Evolutionary conservation across 2,329 filamentous ascomycete species (phyloP), one percentile per base, ranked within the genome.

Genomic region (Arthrobotrys iridis): DNA sequence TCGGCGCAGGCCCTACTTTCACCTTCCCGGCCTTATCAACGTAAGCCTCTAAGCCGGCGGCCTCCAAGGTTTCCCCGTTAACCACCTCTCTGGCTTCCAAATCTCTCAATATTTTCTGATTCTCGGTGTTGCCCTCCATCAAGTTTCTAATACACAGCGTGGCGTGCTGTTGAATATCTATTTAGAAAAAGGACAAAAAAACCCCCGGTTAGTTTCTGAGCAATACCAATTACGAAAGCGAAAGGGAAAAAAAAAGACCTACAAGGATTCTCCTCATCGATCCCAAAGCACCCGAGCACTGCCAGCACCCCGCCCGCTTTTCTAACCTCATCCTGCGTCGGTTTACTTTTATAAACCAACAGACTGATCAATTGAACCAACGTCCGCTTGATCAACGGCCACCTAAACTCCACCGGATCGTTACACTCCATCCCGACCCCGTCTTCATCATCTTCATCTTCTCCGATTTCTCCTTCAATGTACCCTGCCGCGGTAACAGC

Each of bases 211-310:
- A n/a, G n/a, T n/a, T n/a, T n/a, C n/a, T n/a, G n/a, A n/a, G n/a
- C n/a, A n/a, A n/a, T n/a, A 20, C 7, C 26, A 20, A 35, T 33
- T 20, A 20, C 52, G 33, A 18, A 18, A 46, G 10, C 22, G 22
- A 13, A 22, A 46, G 18, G 40, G 41, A 26, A 18, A 24, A 46
- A 33, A 45, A 28, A 45, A 46, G 10, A 78, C 78, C 75, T 57
- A 79, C 78, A 80, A 71, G 79, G 79, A 73, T 80, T 80, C 59
- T 80, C 78, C 62, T 80, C 79, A 48, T 80, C 79, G 58, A 79
- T 71, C 55, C 78, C 79, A 37, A 79, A 80, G 55, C 79, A 78
- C 58, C 77, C 79, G 4, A 80, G 46, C 22, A 80, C 71, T 2
- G 70, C 74, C 20, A 77, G 55, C 30, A 80, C 64, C 0, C 79